A percentile compares a stretch with the other conserved stretches of the same genome.
Evolutionary conservation across 2,329 filamentous ascomycete genomes (phyloP).

Genomic region (Sporothrix protearum): DNA sequence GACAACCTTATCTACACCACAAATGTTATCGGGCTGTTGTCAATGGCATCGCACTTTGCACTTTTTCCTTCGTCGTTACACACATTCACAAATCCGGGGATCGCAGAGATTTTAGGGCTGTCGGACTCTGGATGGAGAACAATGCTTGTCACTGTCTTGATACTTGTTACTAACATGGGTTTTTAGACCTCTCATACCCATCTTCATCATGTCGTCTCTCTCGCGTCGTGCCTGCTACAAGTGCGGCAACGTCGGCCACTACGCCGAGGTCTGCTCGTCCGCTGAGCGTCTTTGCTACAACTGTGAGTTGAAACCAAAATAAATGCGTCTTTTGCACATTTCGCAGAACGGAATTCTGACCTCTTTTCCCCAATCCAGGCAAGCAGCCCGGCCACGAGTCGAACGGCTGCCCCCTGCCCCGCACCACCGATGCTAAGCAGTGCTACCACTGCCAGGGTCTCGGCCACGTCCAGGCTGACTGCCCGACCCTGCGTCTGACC

Average conservation of each 20-base stretch:
- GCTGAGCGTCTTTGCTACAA: slow-evolving; percentile 99
- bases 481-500: slow-evolving; percentile 89
- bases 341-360: slow-evolving; percentile 24
- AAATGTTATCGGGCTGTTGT: not conserved
- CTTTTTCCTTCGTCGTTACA: not conserved
- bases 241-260: slow-evolving; percentile 78
- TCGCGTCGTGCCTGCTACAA: slow-evolving; percentile 82
- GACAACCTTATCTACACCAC: slow-evolving; percentile 4
- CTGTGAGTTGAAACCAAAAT: slow-evolving; percentile 59
- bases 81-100: not conserved
- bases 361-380: slow-evolving; percentile 45
- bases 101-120: not conserved
- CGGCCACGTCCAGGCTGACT: slow-evolving; percentile 97
- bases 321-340: too few species aligned
- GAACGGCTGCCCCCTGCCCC: slow-evolving; percentile 92
- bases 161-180: not conserved
- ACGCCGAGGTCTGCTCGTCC: slow-evolving; percentile 90
- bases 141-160: not conserved
- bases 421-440: slow-evolving; percentile 98
- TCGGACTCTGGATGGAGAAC: not conserved
- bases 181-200: slow-evolving; percentile 29
- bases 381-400: slow-evolving; percentile 95
- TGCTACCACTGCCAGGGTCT: slow-evolving; percentile 99
- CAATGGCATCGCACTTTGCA: not conserved
- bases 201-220: slow-evolving; percentile 66